A percentile compares a stretch with the other conserved stretches of the same genome.
phyloP scores from a whole-genome alignment of 2,329 filamentous ascomycete species.

The Botrytis porri region DNA sequence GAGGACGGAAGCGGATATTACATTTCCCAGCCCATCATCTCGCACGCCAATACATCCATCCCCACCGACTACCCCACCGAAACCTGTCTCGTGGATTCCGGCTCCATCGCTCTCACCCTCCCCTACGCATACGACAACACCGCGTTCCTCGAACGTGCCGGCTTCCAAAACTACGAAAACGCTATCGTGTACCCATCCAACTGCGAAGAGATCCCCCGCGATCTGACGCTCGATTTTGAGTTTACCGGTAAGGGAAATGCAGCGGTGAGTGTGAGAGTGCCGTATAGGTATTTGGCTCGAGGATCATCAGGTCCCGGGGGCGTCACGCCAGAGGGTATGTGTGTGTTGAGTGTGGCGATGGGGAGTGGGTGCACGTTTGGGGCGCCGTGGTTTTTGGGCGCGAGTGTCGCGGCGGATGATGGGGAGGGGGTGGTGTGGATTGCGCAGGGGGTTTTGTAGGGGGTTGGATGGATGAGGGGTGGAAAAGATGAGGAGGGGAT shows the following conservation, averaged over 20 bases:
- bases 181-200: neutral
- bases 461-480: neutral
- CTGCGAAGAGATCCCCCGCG: neutral
- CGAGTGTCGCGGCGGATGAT: constrained; percentile 6
- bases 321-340: neutral
- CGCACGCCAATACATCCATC: neutral
- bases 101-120: neutral
- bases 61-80: neutral
- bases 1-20: neutral
- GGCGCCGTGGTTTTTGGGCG: constrained; percentile 11
- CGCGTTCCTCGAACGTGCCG: neutral
- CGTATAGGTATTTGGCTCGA: neutral
- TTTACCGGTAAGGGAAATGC: neutral
- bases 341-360: neutral
- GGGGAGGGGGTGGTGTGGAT: neutral
- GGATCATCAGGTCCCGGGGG: neutral
- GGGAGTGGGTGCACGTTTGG: neutral
- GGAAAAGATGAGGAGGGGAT: neutral
- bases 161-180: neutral
- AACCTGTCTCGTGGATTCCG: neutral
- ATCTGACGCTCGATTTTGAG: neutral
- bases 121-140: neutral
- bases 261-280: neutral
- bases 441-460: constrained; percentile 6
- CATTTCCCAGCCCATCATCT: neutral